phyloP scores from a whole-genome alignment of 805 yeast species.

The Myxozyma sirexii region DNA sequence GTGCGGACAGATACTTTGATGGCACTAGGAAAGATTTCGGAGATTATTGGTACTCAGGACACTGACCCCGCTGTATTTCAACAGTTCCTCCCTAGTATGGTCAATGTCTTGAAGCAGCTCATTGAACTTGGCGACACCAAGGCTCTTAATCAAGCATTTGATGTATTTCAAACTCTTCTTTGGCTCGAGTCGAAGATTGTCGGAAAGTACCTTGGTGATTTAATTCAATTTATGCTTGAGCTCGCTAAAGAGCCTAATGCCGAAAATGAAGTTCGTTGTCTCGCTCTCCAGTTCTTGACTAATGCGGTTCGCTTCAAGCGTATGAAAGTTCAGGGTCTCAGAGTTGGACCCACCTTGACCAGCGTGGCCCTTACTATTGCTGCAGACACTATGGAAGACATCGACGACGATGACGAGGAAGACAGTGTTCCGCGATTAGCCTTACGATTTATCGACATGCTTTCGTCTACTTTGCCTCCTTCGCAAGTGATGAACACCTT shows the following conservation, averaged over 20 bases:
- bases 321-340: conserved; percentile 73
- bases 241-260: conserved; percentile 63
- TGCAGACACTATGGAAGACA: conserved; percentile 73
- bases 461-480: conserved; percentile 87
- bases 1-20: conserved; percentile 82
- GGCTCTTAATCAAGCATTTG: conserved; percentile 73
- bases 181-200: conserved; percentile 75
- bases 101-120: conserved; percentile 75
- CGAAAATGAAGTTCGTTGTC: conserved; percentile 81
- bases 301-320: conserved; percentile 79
- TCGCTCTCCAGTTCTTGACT: conserved; percentile 81
- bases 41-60: conserved; percentile 55
- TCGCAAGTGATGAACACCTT: conserved; percentile 85
- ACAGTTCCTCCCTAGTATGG: conserved; percentile 73
- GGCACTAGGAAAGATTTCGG: conserved; percentile 62
- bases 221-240: conserved; percentile 67
- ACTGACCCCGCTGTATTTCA: conserved; percentile 59
- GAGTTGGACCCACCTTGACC: conserved; percentile 81
- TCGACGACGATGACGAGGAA: conserved; percentile 91
- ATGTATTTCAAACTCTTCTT: conserved; percentile 78
- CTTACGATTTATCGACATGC: conserved; percentile 72
- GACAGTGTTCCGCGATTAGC: conserved; percentile 77
- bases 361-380: conserved; percentile 73
- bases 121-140: conserved; percentile 71
- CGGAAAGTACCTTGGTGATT: conserved; percentile 70